Percentiles rank a stretch among this genome's conserved stretches.
phyloP scores from a whole-genome alignment of 2,329 filamentous ascomycete genomes.

The Fusarium foetens region DNA sequence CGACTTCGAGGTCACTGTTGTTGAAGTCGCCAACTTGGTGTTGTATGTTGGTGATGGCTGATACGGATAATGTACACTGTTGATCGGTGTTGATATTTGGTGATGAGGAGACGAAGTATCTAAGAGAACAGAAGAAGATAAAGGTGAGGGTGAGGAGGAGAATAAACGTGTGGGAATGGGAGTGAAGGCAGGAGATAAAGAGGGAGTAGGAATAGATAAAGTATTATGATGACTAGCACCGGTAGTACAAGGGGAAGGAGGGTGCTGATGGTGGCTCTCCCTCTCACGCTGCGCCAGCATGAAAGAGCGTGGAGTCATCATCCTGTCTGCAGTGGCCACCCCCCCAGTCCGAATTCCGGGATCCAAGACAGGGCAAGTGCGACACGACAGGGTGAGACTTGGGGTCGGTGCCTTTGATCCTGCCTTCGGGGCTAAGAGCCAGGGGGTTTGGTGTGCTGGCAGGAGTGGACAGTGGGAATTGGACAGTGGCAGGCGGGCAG shows the following conservation, averaged over 20 bases:
- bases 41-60: slow-evolving; percentile 10
- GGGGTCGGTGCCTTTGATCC: slow-evolving; percentile 29
- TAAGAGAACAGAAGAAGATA: slow-evolving; percentile 22
- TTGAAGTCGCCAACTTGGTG: slow-evolving; percentile 20
- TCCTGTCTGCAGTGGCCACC: slow-evolving; percentile 30
- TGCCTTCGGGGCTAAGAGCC: slow-evolving; percentile 8
- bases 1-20: slow-evolving; percentile 33
- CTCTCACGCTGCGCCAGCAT: slow-evolving; percentile 41
- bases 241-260: slow-evolving; percentile 32
- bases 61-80: slow-evolving; percentile 12
- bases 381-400: slow-evolving; percentile 31
- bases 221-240: slow-evolving; percentile 36
- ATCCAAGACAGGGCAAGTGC: slow-evolving; percentile 36
- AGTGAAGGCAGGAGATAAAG: slow-evolving; percentile 33
- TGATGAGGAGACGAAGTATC: slow-evolving; percentile 25
- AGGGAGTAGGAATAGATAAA: slow-evolving; percentile 38
- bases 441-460: slow-evolving; percentile 35
- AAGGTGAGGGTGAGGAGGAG: slow-evolving; percentile 18
- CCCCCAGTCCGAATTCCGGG: slow-evolving; percentile 29
- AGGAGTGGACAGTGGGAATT: neutral
- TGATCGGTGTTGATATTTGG: slow-evolving; percentile 4
- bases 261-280: slow-evolving; percentile 32
- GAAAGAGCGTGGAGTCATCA: slow-evolving; percentile 47
- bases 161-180: slow-evolving; percentile 24
- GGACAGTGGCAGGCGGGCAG: neutral